Base-by-base conservation (phyloP, 169 alveolate species). In the Babesia gibsoni region DNA sequence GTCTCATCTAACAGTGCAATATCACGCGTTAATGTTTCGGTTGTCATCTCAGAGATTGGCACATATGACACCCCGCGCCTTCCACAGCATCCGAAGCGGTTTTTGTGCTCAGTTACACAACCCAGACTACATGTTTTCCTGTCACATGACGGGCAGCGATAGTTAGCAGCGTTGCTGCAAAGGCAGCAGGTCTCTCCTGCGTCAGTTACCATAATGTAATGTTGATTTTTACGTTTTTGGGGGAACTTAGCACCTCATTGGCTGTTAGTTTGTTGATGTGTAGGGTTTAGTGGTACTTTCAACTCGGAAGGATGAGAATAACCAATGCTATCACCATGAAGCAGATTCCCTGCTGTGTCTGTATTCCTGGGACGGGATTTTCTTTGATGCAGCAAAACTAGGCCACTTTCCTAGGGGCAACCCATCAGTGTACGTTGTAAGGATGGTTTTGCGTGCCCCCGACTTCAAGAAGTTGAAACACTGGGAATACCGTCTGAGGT, bases 81-180 rank as follows among this genome's bases (percentile, higher is more conserved):
- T 16, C 67, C 67, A 20, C 63, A 35, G 50, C 75, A 53, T 6
- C 37, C 45, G 36, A 33, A 67, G 25, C 27, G 10, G 5, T 42
- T 30, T 50, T 67, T 68, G 52, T 78, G 87, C 35, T 7, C 37
- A 3, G 54, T 16, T 10, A 59, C 68, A 52, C 87, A 78, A 4
- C 27, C 16, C 29, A 78, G n/a, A 16, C 75, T 39, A 56, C 87
- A 78, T 12, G 68, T 57, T 18, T 41, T 32, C 20, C 48, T 30
- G 52, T 48, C 25, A 53, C 87, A 78, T n/a, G 57, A 16, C 22
- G 87, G 87, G 29, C 87, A 78, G 48, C 73, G 66, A 35, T 78
- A 78, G 36, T 67, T 67, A 5, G 81, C 61, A 10, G 23, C 58
- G 37, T 20, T 18, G 25, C 54, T 32, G 61, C 87, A 78, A 37